phyloP scores from a whole-genome alignment of 2,329 filamentous ascomycete species.

The Capronia epimyces region DNA sequence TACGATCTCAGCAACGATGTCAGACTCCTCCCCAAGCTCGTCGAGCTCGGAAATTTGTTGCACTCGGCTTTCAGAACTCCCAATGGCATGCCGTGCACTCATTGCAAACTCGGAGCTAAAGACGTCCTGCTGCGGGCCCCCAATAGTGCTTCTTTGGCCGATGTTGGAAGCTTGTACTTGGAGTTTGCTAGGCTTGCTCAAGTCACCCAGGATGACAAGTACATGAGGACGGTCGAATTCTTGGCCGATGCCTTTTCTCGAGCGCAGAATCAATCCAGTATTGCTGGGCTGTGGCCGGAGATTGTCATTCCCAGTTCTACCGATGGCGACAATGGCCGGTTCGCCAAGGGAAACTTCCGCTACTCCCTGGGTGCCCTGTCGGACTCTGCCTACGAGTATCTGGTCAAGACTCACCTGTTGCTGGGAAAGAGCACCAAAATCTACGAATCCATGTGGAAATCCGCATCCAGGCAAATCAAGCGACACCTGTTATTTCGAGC shows the following conservation, averaged over 20 bases:
- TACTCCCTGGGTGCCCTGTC: slow-evolving; percentile 54
- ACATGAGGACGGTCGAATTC: slow-evolving; percentile 35
- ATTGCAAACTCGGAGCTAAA: slow-evolving; percentile 9
- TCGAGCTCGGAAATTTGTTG: slow-evolving; percentile 52
- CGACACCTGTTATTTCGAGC: slow-evolving; percentile 71
- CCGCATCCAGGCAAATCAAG: slow-evolving; percentile 60
- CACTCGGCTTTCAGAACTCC: slow-evolving; percentile 41
- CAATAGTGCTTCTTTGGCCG: slow-evolving; percentile 7
- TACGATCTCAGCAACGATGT: slow-evolving; percentile 49
- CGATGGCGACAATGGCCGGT: neutral
- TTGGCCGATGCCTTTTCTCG: slow-evolving; percentile 33
- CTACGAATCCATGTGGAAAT: slow-evolving; percentile 62
- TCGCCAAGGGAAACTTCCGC: slow-evolving; percentile 2
- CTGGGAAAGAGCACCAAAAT: slow-evolving; percentile 61
- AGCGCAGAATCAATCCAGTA: slow-evolving; percentile 27
- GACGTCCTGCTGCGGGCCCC: slow-evolving; percentile 1
- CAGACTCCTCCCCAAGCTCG: slow-evolving; percentile 47
- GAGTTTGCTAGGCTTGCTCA: slow-evolving; percentile 30
- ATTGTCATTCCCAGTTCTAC: slow-evolving; percentile 19
- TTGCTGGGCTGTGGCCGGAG: slow-evolving; percentile 39
- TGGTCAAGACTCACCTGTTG: slow-evolving; percentile 63
- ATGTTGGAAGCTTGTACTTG: slow-evolving; percentile 18
- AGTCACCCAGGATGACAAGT: slow-evolving; percentile 35
- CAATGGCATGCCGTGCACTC: slow-evolving; percentile 28
- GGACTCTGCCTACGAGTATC: slow-evolving; percentile 54